Evolutionary conservation across 257 asterid species (phyloP).

Genomic region (Solanum chmielewskii): DNA sequence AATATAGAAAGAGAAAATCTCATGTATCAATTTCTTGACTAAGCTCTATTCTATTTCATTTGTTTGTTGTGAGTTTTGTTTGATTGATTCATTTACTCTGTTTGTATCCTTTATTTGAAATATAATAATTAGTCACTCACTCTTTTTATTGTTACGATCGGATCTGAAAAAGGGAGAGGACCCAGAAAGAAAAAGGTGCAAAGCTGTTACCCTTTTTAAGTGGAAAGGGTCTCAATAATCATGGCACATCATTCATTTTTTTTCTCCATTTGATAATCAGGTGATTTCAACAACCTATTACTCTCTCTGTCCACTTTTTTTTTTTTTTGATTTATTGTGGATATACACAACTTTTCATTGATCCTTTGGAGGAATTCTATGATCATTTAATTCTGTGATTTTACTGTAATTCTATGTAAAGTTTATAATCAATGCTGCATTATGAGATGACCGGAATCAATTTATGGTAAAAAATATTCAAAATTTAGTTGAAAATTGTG

Average conservation of each 20-base stretch:
- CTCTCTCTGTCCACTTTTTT: neutral
- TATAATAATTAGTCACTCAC: neutral
- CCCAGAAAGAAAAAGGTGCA: slow-evolving; percentile 8
- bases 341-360: neutral
- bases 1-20: neutral
- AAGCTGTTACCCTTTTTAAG: slow-evolving; percentile 17
- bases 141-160: slow-evolving; percentile 20
- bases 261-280: slow-evolving; percentile 19
- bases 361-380: neutral
- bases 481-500: neutral
- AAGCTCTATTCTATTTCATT: slow-evolving; percentile 11
- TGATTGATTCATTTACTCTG: neutral
- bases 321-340: neutral
- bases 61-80: neutral
- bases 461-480: neutral
- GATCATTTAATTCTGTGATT: neutral
- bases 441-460: neutral
- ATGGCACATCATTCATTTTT: slow-evolving; percentile 15
- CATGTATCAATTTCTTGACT: neutral
- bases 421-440: neutral
- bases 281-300: slow-evolving; percentile 7
- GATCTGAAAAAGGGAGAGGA: slow-evolving; percentile 22
- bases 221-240: slow-evolving; percentile 8
- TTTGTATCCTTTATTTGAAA: neutral
- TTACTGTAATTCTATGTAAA: neutral